Percentiles rank a stretch among this genome's conserved stretches.
Conservation (phyloP, 2,329 filamentous ascomycete genomes). For the Talaromyces sp. region DNA sequence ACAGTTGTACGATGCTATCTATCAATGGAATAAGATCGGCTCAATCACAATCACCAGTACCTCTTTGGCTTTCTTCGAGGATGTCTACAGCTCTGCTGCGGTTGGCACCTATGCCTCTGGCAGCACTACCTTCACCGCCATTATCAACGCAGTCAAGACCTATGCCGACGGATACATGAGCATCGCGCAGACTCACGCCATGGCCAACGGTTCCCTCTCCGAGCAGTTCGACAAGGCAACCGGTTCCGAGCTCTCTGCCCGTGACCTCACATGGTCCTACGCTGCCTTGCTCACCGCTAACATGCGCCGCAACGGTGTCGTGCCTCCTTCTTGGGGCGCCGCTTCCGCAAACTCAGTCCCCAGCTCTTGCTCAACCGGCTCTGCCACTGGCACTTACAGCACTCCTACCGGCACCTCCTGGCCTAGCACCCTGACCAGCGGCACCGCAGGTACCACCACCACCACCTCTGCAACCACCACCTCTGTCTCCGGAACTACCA, state of each 20-base stretch:
- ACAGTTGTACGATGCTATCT: slow-evolving; percentile 73
- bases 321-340: slow-evolving; percentile 20
- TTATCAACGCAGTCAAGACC: slow-evolving; percentile 60
- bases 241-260: slow-evolving; percentile 39
- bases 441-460: background rate
- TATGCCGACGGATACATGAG: slow-evolving; percentile 61
- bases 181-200: slow-evolving; percentile 33
- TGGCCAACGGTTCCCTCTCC: slow-evolving; percentile 29
- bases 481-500: background rate
- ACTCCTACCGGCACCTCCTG: slow-evolving; percentile 28
- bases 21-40: slow-evolving; percentile 65
- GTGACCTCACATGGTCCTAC: slow-evolving; percentile 49
- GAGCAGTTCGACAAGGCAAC: slow-evolving; percentile 43
- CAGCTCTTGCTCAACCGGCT: slow-evolving; percentile 24
- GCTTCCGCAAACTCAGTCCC: slow-evolving; percentile 21
- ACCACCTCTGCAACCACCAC: background rate
- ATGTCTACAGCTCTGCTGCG: slow-evolving; percentile 58
- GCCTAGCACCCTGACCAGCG: slow-evolving; percentile 17
- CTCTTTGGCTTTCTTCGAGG: slow-evolving; percentile 70
- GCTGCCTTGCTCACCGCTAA: slow-evolving; percentile 42
- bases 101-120: slow-evolving; percentile 65
- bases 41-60: slow-evolving; percentile 63
- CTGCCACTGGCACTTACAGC: slow-evolving; percentile 28
- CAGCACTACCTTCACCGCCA: slow-evolving; percentile 52
- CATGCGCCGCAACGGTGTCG: slow-evolving; percentile 26